Conservation (phyloP, 1,139 yeast genomes). For the Komagataea norvegica region DNA sequence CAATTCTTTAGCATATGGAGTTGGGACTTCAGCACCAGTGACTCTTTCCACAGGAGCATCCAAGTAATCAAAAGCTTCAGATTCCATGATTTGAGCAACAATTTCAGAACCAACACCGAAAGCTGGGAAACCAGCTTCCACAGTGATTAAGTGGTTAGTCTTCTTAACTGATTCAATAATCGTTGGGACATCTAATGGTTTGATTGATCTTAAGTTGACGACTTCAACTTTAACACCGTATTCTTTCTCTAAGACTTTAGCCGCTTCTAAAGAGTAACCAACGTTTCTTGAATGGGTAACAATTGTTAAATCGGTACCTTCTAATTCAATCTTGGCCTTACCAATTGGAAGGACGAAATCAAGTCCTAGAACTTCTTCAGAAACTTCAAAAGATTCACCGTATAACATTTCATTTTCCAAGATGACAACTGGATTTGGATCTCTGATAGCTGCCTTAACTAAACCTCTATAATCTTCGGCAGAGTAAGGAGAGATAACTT, state of each 20-base stretch:
- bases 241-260: slow-evolving; percentile 76
- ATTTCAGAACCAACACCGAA: slow-evolving; percentile 99
- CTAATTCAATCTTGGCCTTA: slow-evolving; percentile 90
- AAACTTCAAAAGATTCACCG: slow-evolving; percentile 85
- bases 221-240: slow-evolving; percentile 91
- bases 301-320: slow-evolving; percentile 85
- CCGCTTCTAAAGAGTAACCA: slow-evolving; percentile 81
- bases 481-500: slow-evolving; percentile 92
- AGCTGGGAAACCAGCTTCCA: slow-evolving; percentile 97
- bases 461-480: slow-evolving; percentile 97
- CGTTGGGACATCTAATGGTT: slow-evolving; percentile 90
- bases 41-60: slow-evolving; percentile 99
- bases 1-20: slow-evolving; percentile 94
- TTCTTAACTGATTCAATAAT: slow-evolving; percentile 87
- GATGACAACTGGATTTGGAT: slow-evolving; percentile 95
- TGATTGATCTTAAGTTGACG: slow-evolving; percentile 90
- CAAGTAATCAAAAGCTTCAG: slow-evolving; percentile 95
- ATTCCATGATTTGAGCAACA: slow-evolving; percentile 96
- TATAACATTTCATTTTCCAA: slow-evolving; percentile 93
- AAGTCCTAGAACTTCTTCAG: slow-evolving; percentile 83
- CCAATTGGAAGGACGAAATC: slow-evolving; percentile 93
- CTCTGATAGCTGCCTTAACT: slow-evolving; percentile 93
- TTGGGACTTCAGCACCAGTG: slow-evolving; percentile 99
- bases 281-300: slow-evolving; percentile 93
- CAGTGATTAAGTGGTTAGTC: slow-evolving; percentile 94